phyloP scores from a whole-genome alignment of 2,329 filamentous ascomycete genomes.

The Colletotrichum sp. region DNA sequence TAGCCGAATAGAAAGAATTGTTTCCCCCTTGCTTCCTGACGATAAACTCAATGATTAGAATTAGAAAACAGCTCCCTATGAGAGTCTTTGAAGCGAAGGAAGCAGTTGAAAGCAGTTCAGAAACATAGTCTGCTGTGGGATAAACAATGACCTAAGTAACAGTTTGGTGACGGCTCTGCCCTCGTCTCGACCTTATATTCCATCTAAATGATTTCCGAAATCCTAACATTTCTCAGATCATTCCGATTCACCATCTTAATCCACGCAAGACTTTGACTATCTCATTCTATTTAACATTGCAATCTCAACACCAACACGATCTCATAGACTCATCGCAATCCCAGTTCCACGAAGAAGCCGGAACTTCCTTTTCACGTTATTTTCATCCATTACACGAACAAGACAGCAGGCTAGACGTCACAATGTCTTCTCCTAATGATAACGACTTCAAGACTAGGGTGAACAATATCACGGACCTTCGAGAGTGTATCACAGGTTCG shows the following conservation, averaged over 20 bases:
- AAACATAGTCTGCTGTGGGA: background rate
- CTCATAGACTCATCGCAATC: background rate
- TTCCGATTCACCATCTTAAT: background rate
- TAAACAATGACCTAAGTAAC: background rate
- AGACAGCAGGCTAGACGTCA: background rate
- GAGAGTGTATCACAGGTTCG: background rate
- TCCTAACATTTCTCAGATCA: background rate
- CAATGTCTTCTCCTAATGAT: background rate
- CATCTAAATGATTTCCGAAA: background rate
- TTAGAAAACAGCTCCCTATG: background rate
- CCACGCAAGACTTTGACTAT: fast-evolving
- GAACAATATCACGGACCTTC: background rate
- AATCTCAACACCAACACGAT: fast-evolving
- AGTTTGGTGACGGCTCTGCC: background rate
- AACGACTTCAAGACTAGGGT: background rate
- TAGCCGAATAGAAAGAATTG: fast-evolving
- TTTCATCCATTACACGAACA: background rate
- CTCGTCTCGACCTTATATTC: background rate
- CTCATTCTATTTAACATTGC: background rate
- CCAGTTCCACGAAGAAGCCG: fast-evolving
- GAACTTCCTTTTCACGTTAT: background rate
- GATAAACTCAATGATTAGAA: fast-evolving
- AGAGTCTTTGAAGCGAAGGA: background rate
- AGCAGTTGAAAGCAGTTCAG: background rate
- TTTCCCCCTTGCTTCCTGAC: background rate